These are phyloP conservation scores for Dictyophora rubrovolvata DNA, from an alignment of 768 basidiomycete species.

Conservation along the genomic window DNA sequence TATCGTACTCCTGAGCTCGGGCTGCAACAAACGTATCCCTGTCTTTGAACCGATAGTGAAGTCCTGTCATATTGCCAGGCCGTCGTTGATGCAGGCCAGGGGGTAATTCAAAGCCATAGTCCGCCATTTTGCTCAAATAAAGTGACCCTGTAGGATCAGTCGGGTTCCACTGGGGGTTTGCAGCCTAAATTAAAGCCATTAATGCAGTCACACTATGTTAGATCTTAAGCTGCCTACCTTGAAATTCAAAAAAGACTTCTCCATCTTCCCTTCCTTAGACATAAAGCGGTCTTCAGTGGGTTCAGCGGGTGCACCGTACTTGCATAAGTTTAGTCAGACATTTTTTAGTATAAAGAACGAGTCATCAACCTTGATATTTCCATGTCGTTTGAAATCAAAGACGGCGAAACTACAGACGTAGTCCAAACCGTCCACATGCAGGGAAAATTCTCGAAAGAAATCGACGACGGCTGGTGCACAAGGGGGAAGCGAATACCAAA, in stretches of 20 bases:
- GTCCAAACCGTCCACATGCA: conserved; percentile 92
- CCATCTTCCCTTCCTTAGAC: conserved; percentile 96
- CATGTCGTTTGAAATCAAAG: conserved; percentile 93
- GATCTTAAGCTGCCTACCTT: conserved; percentile 37
- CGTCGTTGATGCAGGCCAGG: neutral
- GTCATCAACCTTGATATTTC: conserved; percentile 67
- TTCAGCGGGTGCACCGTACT: conserved; percentile 80
- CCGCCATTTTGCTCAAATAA: conserved; percentile 78
- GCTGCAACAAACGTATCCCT: conserved; percentile 10
- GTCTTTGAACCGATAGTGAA: conserved; percentile 14
- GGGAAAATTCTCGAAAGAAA: conserved; percentile 96
- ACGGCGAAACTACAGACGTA: conserved; percentile 98
- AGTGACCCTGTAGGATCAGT: conserved; percentile 84
- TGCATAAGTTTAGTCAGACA: neutral
- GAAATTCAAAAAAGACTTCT: conserved; percentile 94
- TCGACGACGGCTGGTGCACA: conserved; percentile 91
- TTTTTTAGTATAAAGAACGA: neutral
- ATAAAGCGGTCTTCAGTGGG: conserved; percentile 64
- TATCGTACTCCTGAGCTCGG: conserved; percentile 65
- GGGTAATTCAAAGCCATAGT: conserved; percentile 30
- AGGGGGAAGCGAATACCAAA: conserved; percentile 84
- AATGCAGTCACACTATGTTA: neutral
- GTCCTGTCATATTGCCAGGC: conserved; percentile 6
- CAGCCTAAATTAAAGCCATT: conserved; percentile 40
- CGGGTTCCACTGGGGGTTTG: conserved; percentile 94